Evolutionary conservation across 73 alveolate genomes (phyloP).

Genomic region (Stentor roeselii): DNA sequence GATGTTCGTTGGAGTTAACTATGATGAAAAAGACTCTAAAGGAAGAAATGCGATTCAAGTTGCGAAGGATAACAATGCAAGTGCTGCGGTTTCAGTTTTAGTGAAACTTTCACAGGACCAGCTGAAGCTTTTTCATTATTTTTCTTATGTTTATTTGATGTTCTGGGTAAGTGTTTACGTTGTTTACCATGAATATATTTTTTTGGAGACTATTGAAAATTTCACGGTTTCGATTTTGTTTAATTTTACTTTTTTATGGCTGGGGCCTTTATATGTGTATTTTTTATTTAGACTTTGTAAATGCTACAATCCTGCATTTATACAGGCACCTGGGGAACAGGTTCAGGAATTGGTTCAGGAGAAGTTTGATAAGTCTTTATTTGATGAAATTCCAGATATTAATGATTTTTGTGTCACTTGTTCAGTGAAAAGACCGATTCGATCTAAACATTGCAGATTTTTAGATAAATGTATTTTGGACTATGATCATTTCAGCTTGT

Average conservation of each 20-base stretch:
- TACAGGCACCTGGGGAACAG: constrained; percentile 2
- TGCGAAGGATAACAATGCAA: background rate
- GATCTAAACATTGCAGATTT: constrained; percentile 21
- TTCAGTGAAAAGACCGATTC: background rate
- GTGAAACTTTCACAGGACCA: too few relatives aligned
- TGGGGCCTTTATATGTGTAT: background rate
- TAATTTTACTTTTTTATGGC: background rate
- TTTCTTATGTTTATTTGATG: background rate
- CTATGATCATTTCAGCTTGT: constrained; percentile 12
- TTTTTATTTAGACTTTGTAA: background rate
- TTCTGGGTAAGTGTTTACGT: background rate
- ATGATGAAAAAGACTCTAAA: background rate
- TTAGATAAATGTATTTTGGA: background rate
- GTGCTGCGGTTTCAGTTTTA: background rate
- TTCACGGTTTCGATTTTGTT: background rate
- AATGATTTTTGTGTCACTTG: constrained; percentile 1
- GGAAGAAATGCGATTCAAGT: background rate
- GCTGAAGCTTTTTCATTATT: background rate
- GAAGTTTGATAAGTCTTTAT: background rate
- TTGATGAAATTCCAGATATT: background rate
- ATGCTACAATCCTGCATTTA: background rate
- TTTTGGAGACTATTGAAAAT: background rate
- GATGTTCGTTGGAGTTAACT: background rate
- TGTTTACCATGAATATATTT: background rate
- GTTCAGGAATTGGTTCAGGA: background rate